These are phyloP conservation scores for Fusarium decemcellulare DNA, from an alignment of 2,329 filamentous ascomycete genomes.

Conservation along the genomic window DNA sequence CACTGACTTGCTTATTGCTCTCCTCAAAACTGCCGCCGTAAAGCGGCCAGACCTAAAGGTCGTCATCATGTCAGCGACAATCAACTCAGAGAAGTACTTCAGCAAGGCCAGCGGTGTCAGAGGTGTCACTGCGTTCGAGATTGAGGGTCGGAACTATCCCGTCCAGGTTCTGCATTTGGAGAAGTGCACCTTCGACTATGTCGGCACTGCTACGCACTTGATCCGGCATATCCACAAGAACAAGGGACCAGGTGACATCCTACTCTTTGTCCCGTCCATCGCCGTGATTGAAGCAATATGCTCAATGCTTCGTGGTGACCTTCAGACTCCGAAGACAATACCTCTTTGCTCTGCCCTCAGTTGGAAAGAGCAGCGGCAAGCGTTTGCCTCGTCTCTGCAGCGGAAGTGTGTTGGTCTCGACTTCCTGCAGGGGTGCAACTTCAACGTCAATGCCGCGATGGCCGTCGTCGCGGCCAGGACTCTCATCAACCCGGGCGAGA, in stretches of 20 bases:
- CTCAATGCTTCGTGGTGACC: constrained; percentile 81
- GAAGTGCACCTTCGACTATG: neutral
- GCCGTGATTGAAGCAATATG: constrained; percentile 96
- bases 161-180: constrained; percentile 1
- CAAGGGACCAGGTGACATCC: constrained; percentile 89
- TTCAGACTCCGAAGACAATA: constrained; percentile 76
- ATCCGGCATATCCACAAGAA: constrained; percentile 85
- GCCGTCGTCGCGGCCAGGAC: no score
- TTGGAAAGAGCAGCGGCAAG: constrained; percentile 89
- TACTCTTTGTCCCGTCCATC: constrained; percentile 94
- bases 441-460: no score
- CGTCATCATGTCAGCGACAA: constrained; percentile 30
- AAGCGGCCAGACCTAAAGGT: constrained; percentile 11
- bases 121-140: neutral
- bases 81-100: constrained; percentile 26
- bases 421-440: no score
- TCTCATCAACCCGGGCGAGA: no score
- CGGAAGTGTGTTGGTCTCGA: constrained; percentile 97
- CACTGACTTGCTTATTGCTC: constrained; percentile 17
- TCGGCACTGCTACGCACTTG: neutral
- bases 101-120: no score
- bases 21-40: constrained; percentile 10
- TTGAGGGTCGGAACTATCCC: neutral
- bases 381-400: constrained; percentile 87
- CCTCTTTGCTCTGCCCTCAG: constrained; percentile 95